Evolutionary conservation across 202 grass and related monocot species (phyloP).

Genomic region (Elaeis oleifera): DNA sequence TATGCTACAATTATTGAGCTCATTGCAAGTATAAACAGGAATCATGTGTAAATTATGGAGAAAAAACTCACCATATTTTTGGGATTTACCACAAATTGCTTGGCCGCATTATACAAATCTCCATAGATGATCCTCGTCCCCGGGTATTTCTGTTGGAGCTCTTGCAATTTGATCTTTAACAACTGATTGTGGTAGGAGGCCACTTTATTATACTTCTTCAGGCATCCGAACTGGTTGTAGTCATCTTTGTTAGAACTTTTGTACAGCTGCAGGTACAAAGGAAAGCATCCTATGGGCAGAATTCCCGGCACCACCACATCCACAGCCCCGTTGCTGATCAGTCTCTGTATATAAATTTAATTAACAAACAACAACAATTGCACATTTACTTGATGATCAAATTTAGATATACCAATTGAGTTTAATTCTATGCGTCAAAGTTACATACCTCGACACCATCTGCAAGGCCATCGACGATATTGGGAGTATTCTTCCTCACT

Average conservation of each 20-base stretch:
- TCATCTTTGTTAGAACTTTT: conserved; percentile 18
- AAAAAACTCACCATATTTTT: too few relatives aligned
- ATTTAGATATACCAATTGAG: too few relatives aligned
- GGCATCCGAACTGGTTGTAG: conserved; percentile 42
- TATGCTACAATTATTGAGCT: too few relatives aligned
- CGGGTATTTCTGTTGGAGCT: conserved; percentile 3
- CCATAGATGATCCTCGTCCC: conserved; percentile 29
- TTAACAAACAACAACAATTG: neutral
- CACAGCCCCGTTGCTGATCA: conserved; percentile 50
- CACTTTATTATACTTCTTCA: conserved; percentile 36
- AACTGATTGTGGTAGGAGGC: conserved; percentile 39
- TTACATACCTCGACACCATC: conserved; percentile 44
- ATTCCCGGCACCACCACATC: conserved; percentile 57
- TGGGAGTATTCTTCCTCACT: conserved; percentile 26
- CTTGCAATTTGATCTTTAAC: conserved; percentile 17
- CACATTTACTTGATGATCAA: too few relatives aligned
- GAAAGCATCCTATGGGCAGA: conserved; percentile 43
- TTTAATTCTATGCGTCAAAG: too few relatives aligned
- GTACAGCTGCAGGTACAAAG: conserved; percentile 28
- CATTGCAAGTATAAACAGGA: too few relatives aligned
- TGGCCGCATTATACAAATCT: conserved; percentile 38
- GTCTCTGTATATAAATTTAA: conserved; percentile 28
- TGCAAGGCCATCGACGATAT: conserved; percentile 36
- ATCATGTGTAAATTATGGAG: too few relatives aligned
- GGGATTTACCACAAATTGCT: conserved; percentile 10